These are phyloP conservation scores for Rhynchosporium secalis DNA, from an alignment of 2,329 filamentous ascomycete genomes.

Conservation along the genomic window DNA sequence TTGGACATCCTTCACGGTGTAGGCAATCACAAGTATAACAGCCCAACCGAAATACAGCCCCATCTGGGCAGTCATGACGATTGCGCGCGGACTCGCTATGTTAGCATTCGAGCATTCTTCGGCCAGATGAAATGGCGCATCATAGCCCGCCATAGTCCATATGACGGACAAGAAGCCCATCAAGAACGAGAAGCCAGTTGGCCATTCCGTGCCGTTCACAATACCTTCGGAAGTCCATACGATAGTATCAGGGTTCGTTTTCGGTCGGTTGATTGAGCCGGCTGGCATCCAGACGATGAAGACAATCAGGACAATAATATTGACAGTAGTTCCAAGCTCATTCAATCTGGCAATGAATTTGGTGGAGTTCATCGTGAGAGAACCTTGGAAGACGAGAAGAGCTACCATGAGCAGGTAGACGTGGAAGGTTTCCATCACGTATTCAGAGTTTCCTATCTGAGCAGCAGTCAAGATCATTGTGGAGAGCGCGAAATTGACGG, in stretches of 20 bases:
- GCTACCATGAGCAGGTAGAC: conserved; percentile 14
- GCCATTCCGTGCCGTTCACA: conserved; percentile 58
- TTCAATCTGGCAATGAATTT: conserved; percentile 19
- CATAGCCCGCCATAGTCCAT: conserved; percentile 62
- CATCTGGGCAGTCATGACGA: conserved; percentile 60
- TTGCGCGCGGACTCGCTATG: conserved; percentile 63
- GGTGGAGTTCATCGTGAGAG: conserved; percentile 17
- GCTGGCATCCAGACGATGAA: conserved; percentile 18
- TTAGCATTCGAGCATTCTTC: conserved; percentile 70
- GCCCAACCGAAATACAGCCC: conserved; percentile 63
- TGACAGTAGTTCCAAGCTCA: conserved; percentile 9
- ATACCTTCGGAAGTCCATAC: conserved; percentile 41
- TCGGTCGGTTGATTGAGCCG: conserved; percentile 9
- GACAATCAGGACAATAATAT: conserved; percentile 16
- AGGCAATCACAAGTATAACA: conserved; percentile 64
- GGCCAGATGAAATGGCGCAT: conserved; percentile 63
- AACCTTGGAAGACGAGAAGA: conserved; percentile 17
- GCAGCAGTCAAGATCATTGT: conserved; percentile 19
- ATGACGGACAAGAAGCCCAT: conserved; percentile 66
- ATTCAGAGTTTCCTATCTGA: conserved; percentile 17
- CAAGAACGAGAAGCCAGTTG: conserved; percentile 57
- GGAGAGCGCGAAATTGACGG: conserved; percentile 18
- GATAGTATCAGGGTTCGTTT: conserved; percentile 9
- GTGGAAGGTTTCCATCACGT: conserved; percentile 13
- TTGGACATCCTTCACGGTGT: conserved; percentile 66